Evolutionary conservation across 768 basidiomycete genomes (phyloP).

Genomic region (Mycena rosella): DNA sequence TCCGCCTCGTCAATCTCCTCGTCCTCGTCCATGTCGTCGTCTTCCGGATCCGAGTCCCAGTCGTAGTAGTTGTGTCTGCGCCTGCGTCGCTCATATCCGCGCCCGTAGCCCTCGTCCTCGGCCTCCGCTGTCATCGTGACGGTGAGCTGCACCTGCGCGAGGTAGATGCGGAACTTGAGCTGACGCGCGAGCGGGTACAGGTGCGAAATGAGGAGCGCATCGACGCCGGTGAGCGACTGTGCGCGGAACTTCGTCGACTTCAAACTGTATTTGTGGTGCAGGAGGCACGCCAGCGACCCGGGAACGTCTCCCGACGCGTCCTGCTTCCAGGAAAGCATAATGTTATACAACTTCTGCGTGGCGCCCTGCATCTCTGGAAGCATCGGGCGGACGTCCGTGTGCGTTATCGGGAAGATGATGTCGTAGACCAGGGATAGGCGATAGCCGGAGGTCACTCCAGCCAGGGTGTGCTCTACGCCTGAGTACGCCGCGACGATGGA

Average conservation of each 20-base stretch:
- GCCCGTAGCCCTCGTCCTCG: not conserved
- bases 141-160: constrained; percentile 25
- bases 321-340: constrained; percentile 37
- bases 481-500: constrained; percentile 35
- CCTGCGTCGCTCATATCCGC: not conserved
- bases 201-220: constrained; percentile 35
- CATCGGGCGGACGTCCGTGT: constrained; percentile 7
- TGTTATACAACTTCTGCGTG: constrained; percentile 22
- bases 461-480: constrained; percentile 29
- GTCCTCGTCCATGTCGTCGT: constrained; percentile 4
- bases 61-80: constrained; percentile 11
- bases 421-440: constrained; percentile 33
- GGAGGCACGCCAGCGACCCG: constrained; percentile 22
- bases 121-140: constrained; percentile 2
- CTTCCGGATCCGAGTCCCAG: not conserved
- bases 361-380: constrained; percentile 36
- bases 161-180: constrained; percentile 31
- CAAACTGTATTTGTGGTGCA: constrained; percentile 25
- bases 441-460: constrained; percentile 25
- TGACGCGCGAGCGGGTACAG: constrained; percentile 33
- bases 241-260: constrained; percentile 25
- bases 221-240: constrained; percentile 27
- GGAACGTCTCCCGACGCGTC: constrained; percentile 18
- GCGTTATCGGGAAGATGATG: constrained; percentile 28
- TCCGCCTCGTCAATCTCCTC: constrained; percentile 9